phyloP scores from a whole-genome alignment of 768 basidiomycete genomes.

The Chalciporus sphaerocephalus region DNA sequence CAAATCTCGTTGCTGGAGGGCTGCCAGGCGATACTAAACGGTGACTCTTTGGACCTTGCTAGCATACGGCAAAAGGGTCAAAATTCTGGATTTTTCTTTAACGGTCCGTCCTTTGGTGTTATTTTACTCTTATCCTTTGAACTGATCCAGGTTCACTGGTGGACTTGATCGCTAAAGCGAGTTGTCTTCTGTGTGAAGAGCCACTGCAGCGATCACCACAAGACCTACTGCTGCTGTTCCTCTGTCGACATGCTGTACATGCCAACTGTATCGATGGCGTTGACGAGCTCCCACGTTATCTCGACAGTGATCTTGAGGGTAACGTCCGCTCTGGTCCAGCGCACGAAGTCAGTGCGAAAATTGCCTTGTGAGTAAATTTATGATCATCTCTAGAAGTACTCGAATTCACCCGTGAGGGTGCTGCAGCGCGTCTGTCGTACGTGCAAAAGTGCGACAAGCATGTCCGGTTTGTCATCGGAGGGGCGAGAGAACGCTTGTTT shows the following conservation, averaged over 20 bases:
- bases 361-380: conserved; percentile 62
- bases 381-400: neutral
- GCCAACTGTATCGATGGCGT: conserved; percentile 68
- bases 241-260: conserved; percentile 88
- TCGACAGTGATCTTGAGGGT: conserved; percentile 48
- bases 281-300: conserved; percentile 56
- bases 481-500: conserved; percentile 40
- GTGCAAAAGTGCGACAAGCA: conserved; percentile 56
- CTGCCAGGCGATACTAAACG: conserved; percentile 80
- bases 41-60: conserved; percentile 75
- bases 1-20: conserved; percentile 92
- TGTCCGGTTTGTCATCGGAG: conserved; percentile 76
- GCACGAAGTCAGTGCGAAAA: conserved; percentile 59
- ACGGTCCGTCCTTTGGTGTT: conserved; percentile 48
- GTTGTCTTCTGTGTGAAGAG: conserved; percentile 64
- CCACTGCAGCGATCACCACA: conserved; percentile 56
- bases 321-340: conserved; percentile 35
- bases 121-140: neutral
- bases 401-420: conserved; percentile 1
- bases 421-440: conserved; percentile 63
- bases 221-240: conserved; percentile 65
- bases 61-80: conserved; percentile 69
- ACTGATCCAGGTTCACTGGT: neutral
- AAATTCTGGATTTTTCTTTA: conserved; percentile 72
- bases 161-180: conserved; percentile 46